Base-by-base conservation (phyloP, 1,284 basidiomycete species). In the Blastosporella zonata region DNA sequence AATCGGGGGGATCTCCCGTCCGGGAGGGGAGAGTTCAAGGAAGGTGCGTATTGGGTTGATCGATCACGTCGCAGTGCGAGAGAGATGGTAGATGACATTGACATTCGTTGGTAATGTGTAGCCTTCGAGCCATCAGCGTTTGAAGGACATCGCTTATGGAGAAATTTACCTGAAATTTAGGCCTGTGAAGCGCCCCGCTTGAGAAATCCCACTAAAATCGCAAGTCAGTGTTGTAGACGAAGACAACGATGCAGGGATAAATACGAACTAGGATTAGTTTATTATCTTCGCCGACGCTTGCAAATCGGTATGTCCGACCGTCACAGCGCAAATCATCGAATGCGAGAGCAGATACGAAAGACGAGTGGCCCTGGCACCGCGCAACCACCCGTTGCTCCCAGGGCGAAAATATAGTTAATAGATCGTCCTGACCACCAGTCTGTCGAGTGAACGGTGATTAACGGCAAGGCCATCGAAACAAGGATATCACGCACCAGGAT, bases 351-450 rank as follows among this genome's bases (percentile, higher is more conserved):
- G 91, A 89, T 3, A 99, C 90, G 62, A 97, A 98, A 1, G 92
- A 95, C 0, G 92, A 89, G 64, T 99, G 96, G 0, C 96, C 97
- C 67, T 97, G 94, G 70, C 95, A 97, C 42, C 95, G 79, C 2
- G 96, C 96, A n/a, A 99, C 83, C 10, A 98, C 84, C 7, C 93
- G 81, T 60, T 90, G 87, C 62, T 97, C 94, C 77, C 87, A 88
- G 0, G 92, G 90, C 0, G 93, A 93, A 63, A 92, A 91, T 53
- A 97, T 89, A 1, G 94, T 96, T 41, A 97, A 75, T 9, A 99
- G 77, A 62, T 99, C 96, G 63, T 99, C 96, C 73, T 98, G 77
- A 1, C 77, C 77, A 13, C 77, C 77, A 22, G 77, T 76, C 74
- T 77, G 38, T 27, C 28, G 6, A 25, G 39, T 46, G 29, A 49